Evolutionary conservation across 83 land plant genomes (phyloP).

Genomic region (Thuja plicata): DNA sequence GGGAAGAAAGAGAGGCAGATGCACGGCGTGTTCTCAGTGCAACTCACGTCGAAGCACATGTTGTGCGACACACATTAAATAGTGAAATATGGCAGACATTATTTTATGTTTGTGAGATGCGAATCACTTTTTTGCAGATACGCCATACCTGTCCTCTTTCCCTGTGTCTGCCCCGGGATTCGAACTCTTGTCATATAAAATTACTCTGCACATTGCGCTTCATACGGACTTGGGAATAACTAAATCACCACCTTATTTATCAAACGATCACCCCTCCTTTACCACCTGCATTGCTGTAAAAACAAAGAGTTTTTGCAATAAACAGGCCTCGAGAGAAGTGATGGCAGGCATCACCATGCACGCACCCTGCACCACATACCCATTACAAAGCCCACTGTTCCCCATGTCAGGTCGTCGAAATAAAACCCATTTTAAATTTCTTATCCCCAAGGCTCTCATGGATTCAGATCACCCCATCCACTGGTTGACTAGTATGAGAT

Average conservation of each 20-base stretch:
- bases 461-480: neutral
- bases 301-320: neutral
- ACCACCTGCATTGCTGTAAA: neutral
- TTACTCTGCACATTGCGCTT: neutral
- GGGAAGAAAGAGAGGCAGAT: neutral
- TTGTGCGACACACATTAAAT: conserved; percentile 10
- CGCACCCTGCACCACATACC: neutral
- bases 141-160: conserved; percentile 14
- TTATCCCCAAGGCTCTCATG: neutral
- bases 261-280: neutral
- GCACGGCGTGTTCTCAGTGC: conserved; percentile 1
- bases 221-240: neutral
- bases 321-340: neutral
- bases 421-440: neutral
- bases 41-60: conserved; percentile 10
- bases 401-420: neutral
- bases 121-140: conserved; percentile 4
- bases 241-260: neutral
- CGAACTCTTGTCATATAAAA: neutral
- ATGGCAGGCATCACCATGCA: neutral
- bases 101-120: neutral
- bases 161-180: conserved; percentile 9
- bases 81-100: neutral
- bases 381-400: conserved; percentile 1
- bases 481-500: neutral